Evolutionary conservation across 106 monocot genomes (phyloP).

Genomic region (Dendrobium huoshanense): DNA sequence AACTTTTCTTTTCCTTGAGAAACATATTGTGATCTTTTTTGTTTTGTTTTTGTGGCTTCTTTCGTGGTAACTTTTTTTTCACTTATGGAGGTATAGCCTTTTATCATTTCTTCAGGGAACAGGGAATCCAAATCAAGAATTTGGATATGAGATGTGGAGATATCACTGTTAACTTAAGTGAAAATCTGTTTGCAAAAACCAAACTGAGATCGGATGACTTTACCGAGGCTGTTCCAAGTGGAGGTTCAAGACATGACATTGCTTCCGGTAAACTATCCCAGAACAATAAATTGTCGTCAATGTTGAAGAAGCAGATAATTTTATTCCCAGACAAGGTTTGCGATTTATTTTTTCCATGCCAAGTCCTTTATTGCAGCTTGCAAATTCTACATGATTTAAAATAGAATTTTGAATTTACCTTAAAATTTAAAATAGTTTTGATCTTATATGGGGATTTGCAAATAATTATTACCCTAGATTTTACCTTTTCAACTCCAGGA

Average conservation of each 20-base stretch:
- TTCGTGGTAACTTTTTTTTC: background rate
- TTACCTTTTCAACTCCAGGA: background rate
- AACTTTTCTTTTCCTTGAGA: no score
- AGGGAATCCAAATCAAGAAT: slow-evolving; percentile 59
- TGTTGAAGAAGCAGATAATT: slow-evolving; percentile 48
- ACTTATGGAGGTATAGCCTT: slow-evolving; percentile 6
- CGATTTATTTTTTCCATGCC: slow-evolving; percentile 2
- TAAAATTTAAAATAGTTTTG: background rate
- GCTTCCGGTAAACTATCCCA: slow-evolving; percentile 29
- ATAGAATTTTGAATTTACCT: background rate
- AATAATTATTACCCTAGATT: background rate
- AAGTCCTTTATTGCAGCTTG: background rate
- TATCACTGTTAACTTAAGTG: slow-evolving; percentile 54
- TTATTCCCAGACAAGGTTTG: slow-evolving; percentile 86
- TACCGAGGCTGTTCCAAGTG: slow-evolving; percentile 16
- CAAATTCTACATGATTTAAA: background rate
- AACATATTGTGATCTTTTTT: background rate
- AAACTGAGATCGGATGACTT: slow-evolving; percentile 27
- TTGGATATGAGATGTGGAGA: slow-evolving; percentile 66
- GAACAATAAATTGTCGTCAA: slow-evolving; percentile 27
- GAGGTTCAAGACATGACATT: slow-evolving; percentile 15
- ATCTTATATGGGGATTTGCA: background rate
- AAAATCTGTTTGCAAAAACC: slow-evolving; percentile 38
- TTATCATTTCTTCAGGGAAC: slow-evolving; percentile 43
- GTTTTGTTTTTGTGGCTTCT: background rate